Evolutionary conservation across 2,329 filamentous ascomycete genomes (phyloP).

Genomic region (Neoscytalidium dimidiatum): DNA sequence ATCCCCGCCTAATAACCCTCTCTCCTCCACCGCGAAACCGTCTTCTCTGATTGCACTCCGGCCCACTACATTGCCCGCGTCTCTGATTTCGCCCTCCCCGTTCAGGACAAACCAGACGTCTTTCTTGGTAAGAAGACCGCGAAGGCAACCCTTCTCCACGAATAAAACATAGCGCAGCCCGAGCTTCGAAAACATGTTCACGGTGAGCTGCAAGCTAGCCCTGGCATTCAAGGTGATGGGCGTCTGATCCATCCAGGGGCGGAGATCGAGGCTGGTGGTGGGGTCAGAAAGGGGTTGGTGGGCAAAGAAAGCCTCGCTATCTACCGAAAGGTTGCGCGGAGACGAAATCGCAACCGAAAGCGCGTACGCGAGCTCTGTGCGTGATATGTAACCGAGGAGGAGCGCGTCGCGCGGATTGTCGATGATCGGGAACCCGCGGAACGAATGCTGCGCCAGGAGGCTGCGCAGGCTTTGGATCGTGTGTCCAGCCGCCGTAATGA

Average conservation of each 20-base stretch:
- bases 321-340: slow-evolving; percentile 62
- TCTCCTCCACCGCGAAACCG: slow-evolving; percentile 38
- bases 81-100: slow-evolving; percentile 53
- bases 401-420: slow-evolving; percentile 74
- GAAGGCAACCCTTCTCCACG: slow-evolving; percentile 75
- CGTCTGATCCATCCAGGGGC: slow-evolving; percentile 99
- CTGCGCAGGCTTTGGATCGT: slow-evolving; percentile 74
- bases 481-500: slow-evolving; percentile 84
- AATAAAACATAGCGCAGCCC: slow-evolving; percentile 90
- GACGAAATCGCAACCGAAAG: slow-evolving; percentile 64
- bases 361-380: slow-evolving; percentile 84
- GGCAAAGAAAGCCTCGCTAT: slow-evolving; percentile 80
- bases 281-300: slow-evolving; percentile 78
- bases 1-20: slow-evolving; percentile 35
- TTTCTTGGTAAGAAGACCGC: slow-evolving; percentile 93
- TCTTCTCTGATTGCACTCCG: slow-evolving; percentile 37
- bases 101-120: slow-evolving; percentile 94
- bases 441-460: slow-evolving; percentile 72
- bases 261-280: slow-evolving; percentile 75
- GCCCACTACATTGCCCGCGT: slow-evolving; percentile 27
- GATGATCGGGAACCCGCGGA: slow-evolving; percentile 91
- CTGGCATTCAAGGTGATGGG: slow-evolving; percentile 84
- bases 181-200: slow-evolving; percentile 92
- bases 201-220: slow-evolving; percentile 78
- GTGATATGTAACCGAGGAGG: slow-evolving; percentile 89